These are phyloP conservation scores for Paracorniculantispora psalliotae DNA, from an alignment of 2,329 filamentous ascomycete species.

Conservation along the genomic window DNA sequence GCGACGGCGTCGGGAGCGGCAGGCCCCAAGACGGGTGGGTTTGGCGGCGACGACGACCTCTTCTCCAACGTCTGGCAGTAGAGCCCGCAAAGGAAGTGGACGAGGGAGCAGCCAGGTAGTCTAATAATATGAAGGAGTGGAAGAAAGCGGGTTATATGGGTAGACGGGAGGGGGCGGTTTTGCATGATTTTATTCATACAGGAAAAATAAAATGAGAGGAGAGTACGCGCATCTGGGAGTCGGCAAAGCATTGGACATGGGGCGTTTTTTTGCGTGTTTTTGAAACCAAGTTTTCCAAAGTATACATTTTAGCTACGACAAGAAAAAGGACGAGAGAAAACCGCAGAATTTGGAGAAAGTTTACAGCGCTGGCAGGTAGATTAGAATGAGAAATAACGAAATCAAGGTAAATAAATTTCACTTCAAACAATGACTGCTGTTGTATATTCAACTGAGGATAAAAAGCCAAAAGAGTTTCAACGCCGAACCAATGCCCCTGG, in stretches of 20 bases:
- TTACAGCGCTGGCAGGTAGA: background rate
- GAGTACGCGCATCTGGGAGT: constrained; percentile 1
- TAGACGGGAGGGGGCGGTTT: background rate
- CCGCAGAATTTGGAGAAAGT: background rate
- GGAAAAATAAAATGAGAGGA: background rate
- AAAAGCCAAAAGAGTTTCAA: constrained; percentile 1
- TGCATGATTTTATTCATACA: too few relatives aligned
- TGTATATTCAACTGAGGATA: background rate
- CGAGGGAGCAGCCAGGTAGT: background rate
- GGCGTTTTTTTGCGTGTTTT: constrained; percentile 10
- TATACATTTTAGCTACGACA: constrained; percentile 9
- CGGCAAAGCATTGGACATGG: constrained; percentile 13
- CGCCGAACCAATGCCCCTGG: constrained; percentile 7
- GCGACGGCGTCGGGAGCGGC: constrained; percentile 29
- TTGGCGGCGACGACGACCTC: constrained; percentile 73
- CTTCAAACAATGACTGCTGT: background rate
- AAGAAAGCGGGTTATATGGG: background rate
- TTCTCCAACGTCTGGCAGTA: constrained; percentile 96
- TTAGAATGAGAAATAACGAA: background rate
- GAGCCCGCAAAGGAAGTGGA: constrained; percentile 9
- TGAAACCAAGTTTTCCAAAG: background rate
- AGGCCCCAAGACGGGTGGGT: constrained; percentile 55
- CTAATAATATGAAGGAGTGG: too few relatives aligned
- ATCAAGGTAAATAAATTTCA: background rate
- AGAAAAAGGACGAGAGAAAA: background rate